Conservation (phyloP, 2,329 filamentous ascomycete species). For the Pseudocercospora vitis region DNA sequence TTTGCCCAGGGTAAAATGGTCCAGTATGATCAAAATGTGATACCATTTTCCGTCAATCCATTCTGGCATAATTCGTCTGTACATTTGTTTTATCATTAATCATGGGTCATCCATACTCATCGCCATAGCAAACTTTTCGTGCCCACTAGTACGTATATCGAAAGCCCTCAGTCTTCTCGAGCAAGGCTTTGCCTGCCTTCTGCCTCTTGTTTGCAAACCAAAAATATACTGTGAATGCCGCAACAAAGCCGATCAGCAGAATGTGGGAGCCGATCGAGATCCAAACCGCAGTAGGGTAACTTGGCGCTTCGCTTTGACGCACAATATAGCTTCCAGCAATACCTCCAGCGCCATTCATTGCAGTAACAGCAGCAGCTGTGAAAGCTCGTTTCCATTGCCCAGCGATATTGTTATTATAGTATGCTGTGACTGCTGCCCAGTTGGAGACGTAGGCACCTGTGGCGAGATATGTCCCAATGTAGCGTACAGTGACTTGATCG, state of each 20-base stretch:
- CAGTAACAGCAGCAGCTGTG: conserved; percentile 60
- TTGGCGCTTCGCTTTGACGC: conserved; percentile 59
- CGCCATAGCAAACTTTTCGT: conserved; percentile 4
- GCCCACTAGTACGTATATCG: conserved; percentile 44
- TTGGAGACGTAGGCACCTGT: conserved; percentile 69
- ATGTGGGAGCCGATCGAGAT: conserved; percentile 57
- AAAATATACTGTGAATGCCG: conserved; percentile 33
- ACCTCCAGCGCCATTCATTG: conserved; percentile 61
- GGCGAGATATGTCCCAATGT: conserved; percentile 64
- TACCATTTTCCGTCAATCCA: too few relatives aligned
- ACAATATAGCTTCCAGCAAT: conserved; percentile 69
- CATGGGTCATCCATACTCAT: background rate
- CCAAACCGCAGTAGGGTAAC: conserved; percentile 66
- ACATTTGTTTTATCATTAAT: too few relatives aligned
- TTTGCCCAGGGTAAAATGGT: too few relatives aligned
- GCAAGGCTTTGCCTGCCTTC: conserved; percentile 27
- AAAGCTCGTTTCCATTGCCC: conserved; percentile 66
- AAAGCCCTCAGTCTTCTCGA: conserved; percentile 43
- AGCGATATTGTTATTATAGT: conserved; percentile 62
- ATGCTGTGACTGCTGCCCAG: conserved; percentile 66
- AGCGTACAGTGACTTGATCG: conserved; percentile 59
- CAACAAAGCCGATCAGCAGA: conserved; percentile 33
- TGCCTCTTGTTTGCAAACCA: conserved; percentile 33
- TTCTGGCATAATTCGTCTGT: too few relatives aligned
- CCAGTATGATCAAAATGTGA: too few relatives aligned